phyloP scores from a whole-genome alignment of 192 early-diverging fungal genomes.

The Rhizophagus clarus region DNA sequence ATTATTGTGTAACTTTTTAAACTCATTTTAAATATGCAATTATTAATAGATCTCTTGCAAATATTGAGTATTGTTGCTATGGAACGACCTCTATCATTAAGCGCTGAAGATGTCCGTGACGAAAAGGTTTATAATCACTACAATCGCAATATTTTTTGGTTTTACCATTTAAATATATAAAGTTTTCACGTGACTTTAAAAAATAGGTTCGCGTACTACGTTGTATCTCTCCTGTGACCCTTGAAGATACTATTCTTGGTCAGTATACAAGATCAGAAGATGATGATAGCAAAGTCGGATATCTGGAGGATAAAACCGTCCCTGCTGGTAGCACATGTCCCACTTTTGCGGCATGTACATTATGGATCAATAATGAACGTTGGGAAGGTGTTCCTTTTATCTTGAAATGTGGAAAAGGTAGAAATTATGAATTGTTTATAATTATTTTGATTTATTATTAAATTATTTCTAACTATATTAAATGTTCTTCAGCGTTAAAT shows the following conservation, averaged over 20 bases:
- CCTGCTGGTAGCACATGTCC: slow-evolving; percentile 84
- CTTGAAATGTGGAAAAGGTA: slow-evolving; percentile 85
- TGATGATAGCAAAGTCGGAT: slow-evolving; percentile 86
- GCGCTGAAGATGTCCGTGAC: slow-evolving; percentile 92
- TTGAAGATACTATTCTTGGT: slow-evolving; percentile 86
- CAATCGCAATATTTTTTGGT: not conserved
- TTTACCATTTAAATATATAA: not conserved
- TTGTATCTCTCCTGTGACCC: slow-evolving; percentile 72
- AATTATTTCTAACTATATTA: slow-evolving; percentile 29
- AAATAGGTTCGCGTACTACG: slow-evolving; percentile 68
- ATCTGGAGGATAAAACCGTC: slow-evolving; percentile 90
- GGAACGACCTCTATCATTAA: slow-evolving; percentile 86
- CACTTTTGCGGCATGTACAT: slow-evolving; percentile 87
- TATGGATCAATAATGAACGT: slow-evolving; percentile 92
- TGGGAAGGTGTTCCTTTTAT: slow-evolving; percentile 94
- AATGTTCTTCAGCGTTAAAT: slow-evolving; percentile 63
- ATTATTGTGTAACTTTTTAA: not conserved
- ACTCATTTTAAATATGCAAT: not conserved
- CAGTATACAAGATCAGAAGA: slow-evolving; percentile 85
- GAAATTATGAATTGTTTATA: not conserved
- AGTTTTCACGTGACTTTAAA: not conserved
- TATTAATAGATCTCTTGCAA: slow-evolving; percentile 81
- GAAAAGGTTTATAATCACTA: slow-evolving; percentile 71
- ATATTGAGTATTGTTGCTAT: slow-evolving; percentile 93
- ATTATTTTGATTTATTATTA: not conserved